Base-by-base conservation (phyloP, 768 basidiomycete species). In the Cantharellus anzutake region DNA sequence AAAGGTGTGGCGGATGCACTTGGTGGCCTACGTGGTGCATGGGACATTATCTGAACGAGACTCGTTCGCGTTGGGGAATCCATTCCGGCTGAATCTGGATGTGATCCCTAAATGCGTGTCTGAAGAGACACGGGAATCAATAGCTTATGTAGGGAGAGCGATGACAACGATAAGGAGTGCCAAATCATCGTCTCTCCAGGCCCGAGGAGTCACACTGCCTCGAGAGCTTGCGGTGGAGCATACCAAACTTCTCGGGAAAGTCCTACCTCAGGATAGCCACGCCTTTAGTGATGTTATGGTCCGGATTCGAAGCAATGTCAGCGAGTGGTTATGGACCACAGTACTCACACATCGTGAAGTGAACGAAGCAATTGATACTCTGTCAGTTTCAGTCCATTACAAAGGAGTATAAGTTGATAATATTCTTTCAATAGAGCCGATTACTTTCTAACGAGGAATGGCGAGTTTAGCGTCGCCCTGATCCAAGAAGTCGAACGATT, bases 311-410 rank as follows among this genome's bases (percentile, higher is more conserved):
- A 83, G 77, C 1, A 82, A 84, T 60, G 79, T 93, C 57, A 86
- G 89, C 67, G 92, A 96, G 74, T 96, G 91, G 90, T 73, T 96
- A 1, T 96, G 91, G 92, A 70, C 81, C 34, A 89, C 92, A 66
- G 83, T 94, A 42, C 73, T 96, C 57, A 93, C 89, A 2, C 77
- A 77, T 65, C 78, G 80, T 64, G 88, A 91, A 62, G 83, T 93
- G 0, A 82, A 85, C 63, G 84, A 84, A 34, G 84, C 90, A 0
- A 80, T 94, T 20, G 81, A 91, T 64, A 85, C 87, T 7, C 68
- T 93, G 90, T 91, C 70, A 68, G 86, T 40, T 29, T 48, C 51
- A 53, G 44, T 59, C 29, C 51, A 42, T 37, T 20, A 42, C 44
- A 5, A 14, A 5, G 42, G 38, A 14, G 40, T 16, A 7, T 40